Conservation (phyloP, 352 stramenopile genomes). For the Pythium aphanidermatum region DNA sequence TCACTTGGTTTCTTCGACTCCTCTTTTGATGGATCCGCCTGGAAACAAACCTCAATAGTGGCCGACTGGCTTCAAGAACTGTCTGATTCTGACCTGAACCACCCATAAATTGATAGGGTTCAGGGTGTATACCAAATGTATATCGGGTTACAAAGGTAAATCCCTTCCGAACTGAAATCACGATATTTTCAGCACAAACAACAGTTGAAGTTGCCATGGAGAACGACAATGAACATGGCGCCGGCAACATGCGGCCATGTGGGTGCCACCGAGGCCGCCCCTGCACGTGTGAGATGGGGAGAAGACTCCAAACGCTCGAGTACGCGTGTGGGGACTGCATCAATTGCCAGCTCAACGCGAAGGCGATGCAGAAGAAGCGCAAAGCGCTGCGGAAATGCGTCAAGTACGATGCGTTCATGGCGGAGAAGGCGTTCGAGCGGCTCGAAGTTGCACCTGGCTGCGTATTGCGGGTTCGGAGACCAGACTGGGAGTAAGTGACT, state of each 20-base stretch:
- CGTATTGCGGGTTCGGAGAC: conserved; percentile 48
- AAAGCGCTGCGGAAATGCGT: conserved; percentile 31
- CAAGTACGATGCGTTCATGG: conserved; percentile 36
- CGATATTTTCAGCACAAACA: no score
- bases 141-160: no score
- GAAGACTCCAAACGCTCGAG: background rate
- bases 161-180: no score
- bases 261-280: conserved; percentile 53
- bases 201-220: no score
- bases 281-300: conserved; percentile 53
- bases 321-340: conserved; percentile 46
- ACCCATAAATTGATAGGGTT: background rate
- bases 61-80: no score
- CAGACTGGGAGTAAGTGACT: conserved; percentile 47
- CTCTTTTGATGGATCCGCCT: no score
- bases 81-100: background rate
- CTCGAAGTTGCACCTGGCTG: conserved; percentile 33
- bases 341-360: conserved; percentile 57
- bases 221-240: conserved; percentile 1
- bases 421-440: conserved; percentile 31
- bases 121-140: no score
- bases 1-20: no score
- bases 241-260: conserved; percentile 56
- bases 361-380: conserved; percentile 11
- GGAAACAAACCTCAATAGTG: no score